These are phyloP conservation scores for Taphrina pruni DNA, from an alignment of 1,139 yeast genomes.

Conservation along the genomic window DNA sequence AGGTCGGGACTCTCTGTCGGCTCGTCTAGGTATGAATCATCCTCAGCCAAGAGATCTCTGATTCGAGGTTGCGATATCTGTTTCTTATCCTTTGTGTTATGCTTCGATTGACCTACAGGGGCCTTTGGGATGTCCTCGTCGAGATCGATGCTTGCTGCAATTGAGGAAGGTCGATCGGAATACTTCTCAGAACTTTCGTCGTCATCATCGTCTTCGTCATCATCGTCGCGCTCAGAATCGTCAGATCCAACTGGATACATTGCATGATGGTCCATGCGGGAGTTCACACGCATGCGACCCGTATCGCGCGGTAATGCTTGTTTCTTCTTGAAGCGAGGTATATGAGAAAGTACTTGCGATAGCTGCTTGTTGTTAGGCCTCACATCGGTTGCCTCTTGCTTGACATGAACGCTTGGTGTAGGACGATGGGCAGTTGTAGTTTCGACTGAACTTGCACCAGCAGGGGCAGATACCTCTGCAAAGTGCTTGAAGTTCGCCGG, in stretches of 20 bases:
- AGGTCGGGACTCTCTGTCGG: not conserved
- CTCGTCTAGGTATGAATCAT: not conserved
- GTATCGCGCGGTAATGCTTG: not conserved
- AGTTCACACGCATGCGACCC: constrained; percentile 36
- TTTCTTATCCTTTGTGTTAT: not conserved
- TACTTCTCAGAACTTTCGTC: constrained; percentile 11
- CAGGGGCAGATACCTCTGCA: not conserved
- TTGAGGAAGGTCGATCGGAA: constrained; percentile 26
- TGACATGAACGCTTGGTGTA: not conserved
- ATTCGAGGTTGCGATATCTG: not conserved
- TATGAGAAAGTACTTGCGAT: constrained; percentile 20
- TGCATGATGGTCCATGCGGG: constrained; percentile 29
- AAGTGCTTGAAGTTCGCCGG: constrained; percentile 63
- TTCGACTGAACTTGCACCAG: not conserved
- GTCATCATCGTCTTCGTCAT: not conserved
- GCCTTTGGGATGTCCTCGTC: constrained; percentile 17
- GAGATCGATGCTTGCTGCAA: constrained; percentile 21
- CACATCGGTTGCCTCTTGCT: not conserved
- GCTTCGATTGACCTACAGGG: constrained; percentile 1
- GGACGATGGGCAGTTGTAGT: not conserved
- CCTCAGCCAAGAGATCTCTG: not conserved
- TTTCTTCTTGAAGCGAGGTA: constrained; percentile 37
- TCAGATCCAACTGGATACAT: constrained; percentile 14
- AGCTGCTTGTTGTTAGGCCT: constrained; percentile 15
- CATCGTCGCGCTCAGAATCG: constrained; percentile 10